Evolutionary conservation across 139 green algal genomes (phyloP).

Genomic region (Chlorella sorokiniana): DNA sequence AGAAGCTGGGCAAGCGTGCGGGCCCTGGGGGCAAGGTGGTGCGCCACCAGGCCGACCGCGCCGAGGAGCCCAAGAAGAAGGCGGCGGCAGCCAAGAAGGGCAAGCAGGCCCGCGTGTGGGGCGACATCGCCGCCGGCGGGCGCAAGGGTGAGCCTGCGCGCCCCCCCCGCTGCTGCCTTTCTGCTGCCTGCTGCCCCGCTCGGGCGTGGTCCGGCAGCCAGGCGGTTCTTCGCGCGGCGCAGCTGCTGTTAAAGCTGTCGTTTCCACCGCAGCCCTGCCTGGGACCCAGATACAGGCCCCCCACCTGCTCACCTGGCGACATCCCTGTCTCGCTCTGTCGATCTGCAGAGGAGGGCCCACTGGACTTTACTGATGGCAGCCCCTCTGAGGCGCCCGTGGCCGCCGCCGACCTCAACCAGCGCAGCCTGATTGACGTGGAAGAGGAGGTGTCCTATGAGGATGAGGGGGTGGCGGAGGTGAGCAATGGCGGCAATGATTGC

Average conservation of each 20-base stretch:
- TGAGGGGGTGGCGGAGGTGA: constrained; percentile 37
- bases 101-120: constrained; percentile 48
- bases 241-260: no score
- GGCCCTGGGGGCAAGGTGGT: constrained; percentile 23
- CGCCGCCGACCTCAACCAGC: constrained; percentile 31
- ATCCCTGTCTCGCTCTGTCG: not conserved
- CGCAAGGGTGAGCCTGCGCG: constrained; percentile 20
- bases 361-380: constrained; percentile 56
- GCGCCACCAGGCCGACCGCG: not conserved
- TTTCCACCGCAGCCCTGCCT: not conserved
- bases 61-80: constrained; percentile 24
- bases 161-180: not conserved
- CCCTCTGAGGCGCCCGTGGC: not conserved
- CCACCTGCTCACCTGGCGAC: not conserved
- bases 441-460: constrained; percentile 42
- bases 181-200: not conserved
- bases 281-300: not conserved
- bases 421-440: constrained; percentile 55
- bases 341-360: constrained; percentile 19
- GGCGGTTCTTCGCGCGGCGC: no score
- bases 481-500: not conserved
- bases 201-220: not conserved
- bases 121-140: not conserved
- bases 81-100: constrained; percentile 32
- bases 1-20: constrained; percentile 33